Evolutionary conservation across 345 rosid genomes (phyloP), one percentile per base, ranked within the genome.

Genomic region (Lepidium didymum): DNA sequence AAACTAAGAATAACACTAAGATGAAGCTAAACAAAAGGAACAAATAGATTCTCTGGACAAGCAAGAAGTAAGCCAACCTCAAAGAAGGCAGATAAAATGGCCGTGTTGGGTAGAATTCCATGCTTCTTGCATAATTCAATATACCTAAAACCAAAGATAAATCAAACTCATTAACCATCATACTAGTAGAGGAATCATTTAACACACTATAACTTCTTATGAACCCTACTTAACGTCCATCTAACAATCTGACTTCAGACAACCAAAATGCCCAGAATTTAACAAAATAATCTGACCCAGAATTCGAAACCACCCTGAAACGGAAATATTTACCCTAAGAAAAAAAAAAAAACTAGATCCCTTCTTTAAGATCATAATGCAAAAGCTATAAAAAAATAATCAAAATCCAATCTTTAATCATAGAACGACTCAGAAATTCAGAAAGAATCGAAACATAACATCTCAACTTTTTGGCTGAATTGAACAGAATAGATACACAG

Each of bases 111-210:
- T 52, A 42, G 10, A 42, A 81, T 75, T 31, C 70, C 85, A 79
- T 81, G 88, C 69, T 64, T 79, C 69, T 64, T 71, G 81, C 98
- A 92, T n/a, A 85, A 75, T 60, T 75, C 77, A 44, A 78, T 45
- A 60, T 92, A 92, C 76, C 98, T 92, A 81, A 58, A 47, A 57
- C 65, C 36, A 37, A 68, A 62, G 33, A 43, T 45, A 6, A 67
- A 51, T 25, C 57, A 52, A 67, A 60, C 10, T 13, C 37, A 41
- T 43, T 29, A 49, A 42, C 12, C 4, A 9, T 5, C 37, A 46
- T 23, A 56, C 65, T 56, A 55, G 64, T 43, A 45, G 13, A 71
- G 12, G 15, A 46, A 37, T 18, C 40, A 29, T 51, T 25, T 37
- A 10, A 33, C 65, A 56, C 64, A 64, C 21, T 59, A 8, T 11